These are phyloP conservation scores for Eruca vesicaria DNA, from an alignment of 441 rosid genomes.

Conservation along the genomic window DNA sequence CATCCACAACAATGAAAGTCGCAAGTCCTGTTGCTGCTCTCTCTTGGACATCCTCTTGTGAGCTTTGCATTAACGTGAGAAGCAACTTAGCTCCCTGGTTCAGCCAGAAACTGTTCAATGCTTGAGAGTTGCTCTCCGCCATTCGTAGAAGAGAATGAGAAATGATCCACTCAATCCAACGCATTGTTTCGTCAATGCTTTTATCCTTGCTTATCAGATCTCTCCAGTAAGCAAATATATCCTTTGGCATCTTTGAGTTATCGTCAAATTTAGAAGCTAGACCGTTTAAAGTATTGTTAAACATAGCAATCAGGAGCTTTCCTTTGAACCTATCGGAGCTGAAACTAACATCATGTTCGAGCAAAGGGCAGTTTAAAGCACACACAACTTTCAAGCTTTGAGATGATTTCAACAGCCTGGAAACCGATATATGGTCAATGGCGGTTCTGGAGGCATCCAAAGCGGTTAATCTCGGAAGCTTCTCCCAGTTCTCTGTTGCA, in stretches of 20 bases:
- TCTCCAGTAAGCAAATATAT: constrained; percentile 68
- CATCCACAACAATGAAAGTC: constrained; percentile 86
- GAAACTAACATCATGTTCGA: constrained; percentile 54
- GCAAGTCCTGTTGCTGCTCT: constrained; percentile 92
- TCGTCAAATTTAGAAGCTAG: constrained; percentile 64
- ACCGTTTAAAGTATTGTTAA: constrained; percentile 54
- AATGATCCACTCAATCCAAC: constrained; percentile 87
- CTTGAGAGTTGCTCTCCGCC: constrained; percentile 81
- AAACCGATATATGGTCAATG: constrained; percentile 58
- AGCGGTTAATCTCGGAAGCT: constrained; percentile 69
- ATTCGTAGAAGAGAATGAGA: constrained; percentile 79
- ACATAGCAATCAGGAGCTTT: constrained; percentile 56
- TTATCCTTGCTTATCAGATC: constrained; percentile 47
- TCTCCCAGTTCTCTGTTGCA: constrained; percentile 66
- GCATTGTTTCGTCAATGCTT: constrained; percentile 57
- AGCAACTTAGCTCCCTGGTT: constrained; percentile 82
- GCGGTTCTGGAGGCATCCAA: constrained; percentile 95
- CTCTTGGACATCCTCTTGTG: constrained; percentile 96
- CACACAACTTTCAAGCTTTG: constrained; percentile 78
- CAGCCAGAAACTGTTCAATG: constrained; percentile 78
- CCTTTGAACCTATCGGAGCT: constrained; percentile 50
- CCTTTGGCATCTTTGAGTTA: constrained; percentile 46
- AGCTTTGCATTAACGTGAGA: constrained; percentile 84
- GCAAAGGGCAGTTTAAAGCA: constrained; percentile 72
- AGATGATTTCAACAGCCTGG: constrained; percentile 64